Conservation (phyloP, 2,329 filamentous ascomycete genomes). For the Colletotrichum tofieldiae region DNA sequence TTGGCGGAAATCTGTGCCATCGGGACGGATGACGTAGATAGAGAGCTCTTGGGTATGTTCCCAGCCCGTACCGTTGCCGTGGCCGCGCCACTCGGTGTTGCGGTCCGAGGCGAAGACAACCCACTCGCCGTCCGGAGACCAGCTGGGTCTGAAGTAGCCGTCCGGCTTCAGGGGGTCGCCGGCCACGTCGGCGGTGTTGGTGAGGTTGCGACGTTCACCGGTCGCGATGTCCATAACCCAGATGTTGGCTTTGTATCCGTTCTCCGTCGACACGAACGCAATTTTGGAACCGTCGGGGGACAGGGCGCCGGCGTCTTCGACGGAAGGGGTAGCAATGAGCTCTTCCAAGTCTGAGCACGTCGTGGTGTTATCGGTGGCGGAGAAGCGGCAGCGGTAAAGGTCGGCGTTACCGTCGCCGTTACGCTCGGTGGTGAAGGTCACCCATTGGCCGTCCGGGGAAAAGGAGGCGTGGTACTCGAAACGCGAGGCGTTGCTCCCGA, state of each 20-base stretch:
- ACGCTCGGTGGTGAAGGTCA: conserved; percentile 32
- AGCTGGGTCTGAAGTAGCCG: conserved; percentile 30
- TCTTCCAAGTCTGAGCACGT: conserved; percentile 18
- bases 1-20: conserved; percentile 24
- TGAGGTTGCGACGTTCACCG: conserved; percentile 30
- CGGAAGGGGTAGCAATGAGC: conserved; percentile 30
- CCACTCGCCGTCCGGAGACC: conserved; percentile 35
- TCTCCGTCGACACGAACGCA: conserved; percentile 34
- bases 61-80: conserved; percentile 34
- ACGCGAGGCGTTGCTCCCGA: conserved; percentile 13
- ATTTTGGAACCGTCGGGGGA: conserved; percentile 13
- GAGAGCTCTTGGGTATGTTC: conserved; percentile 34
- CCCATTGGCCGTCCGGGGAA: conserved; percentile 26
- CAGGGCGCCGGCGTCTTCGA: conserved; percentile 30
- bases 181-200: conserved; percentile 27
- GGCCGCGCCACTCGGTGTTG: conserved; percentile 29
- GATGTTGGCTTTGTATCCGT: conserved; percentile 30
- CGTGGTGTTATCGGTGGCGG: conserved; percentile 5
- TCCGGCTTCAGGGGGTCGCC: conserved; percentile 23
- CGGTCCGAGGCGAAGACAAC: conserved; percentile 33
- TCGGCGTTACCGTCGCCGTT: conserved; percentile 36
- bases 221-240: conserved; percentile 29
- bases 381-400: conserved; percentile 30
- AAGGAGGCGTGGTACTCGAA: conserved; percentile 31
- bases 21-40: conserved; percentile 29